phyloP scores from a whole-genome alignment of 2,329 filamentous ascomycete species.

The Nothophaeocryptopus gaeumannii region DNA sequence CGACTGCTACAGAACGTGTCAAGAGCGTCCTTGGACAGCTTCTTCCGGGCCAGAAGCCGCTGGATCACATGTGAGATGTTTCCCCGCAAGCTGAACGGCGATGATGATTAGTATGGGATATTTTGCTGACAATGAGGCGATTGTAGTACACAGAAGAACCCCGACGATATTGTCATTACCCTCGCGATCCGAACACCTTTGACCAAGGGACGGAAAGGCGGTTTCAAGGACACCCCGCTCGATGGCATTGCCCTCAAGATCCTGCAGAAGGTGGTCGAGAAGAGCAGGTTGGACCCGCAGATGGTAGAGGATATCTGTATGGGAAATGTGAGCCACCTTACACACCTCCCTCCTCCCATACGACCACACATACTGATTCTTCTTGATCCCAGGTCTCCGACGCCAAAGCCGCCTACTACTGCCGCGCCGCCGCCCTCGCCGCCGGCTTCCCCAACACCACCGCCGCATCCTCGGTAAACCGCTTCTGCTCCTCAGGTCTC shows the following conservation, averaged over 20 bases:
- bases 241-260: slow-evolving; percentile 84
- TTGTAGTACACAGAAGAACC: slow-evolving; percentile 57
- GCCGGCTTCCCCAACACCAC: slow-evolving; percentile 93
- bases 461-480: slow-evolving; percentile 77
- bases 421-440: slow-evolving; percentile 81
- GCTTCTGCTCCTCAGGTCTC: slow-evolving; percentile 95
- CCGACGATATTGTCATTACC: slow-evolving; percentile 96
- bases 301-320: slow-evolving; percentile 71
- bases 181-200: slow-evolving; percentile 87
- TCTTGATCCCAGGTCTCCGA: slow-evolving; percentile 64
- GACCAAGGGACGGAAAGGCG: slow-evolving; percentile 84
- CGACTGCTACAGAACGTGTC: slow-evolving; percentile 81
- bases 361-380: slow-evolving; percentile 38
- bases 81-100: slow-evolving; percentile 55
- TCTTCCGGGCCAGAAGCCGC: slow-evolving; percentile 63
- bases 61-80: slow-evolving; percentile 71
- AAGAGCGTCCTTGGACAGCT: slow-evolving; percentile 85
- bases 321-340: slow-evolving; percentile 66
- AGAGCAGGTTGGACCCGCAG: slow-evolving; percentile 36
- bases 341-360: slow-evolving; percentile 44
- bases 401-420: slow-evolving; percentile 82
- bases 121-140: slow-evolving; percentile 8
- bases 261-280: slow-evolving; percentile 59
- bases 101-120: not conserved
- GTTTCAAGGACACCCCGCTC: slow-evolving; percentile 89